Percentiles rank a stretch among this genome's conserved stretches.
Evolutionary conservation across 176 grass and related monocot genomes (phyloP).

Genomic region (Lolium multiflorum): DNA sequence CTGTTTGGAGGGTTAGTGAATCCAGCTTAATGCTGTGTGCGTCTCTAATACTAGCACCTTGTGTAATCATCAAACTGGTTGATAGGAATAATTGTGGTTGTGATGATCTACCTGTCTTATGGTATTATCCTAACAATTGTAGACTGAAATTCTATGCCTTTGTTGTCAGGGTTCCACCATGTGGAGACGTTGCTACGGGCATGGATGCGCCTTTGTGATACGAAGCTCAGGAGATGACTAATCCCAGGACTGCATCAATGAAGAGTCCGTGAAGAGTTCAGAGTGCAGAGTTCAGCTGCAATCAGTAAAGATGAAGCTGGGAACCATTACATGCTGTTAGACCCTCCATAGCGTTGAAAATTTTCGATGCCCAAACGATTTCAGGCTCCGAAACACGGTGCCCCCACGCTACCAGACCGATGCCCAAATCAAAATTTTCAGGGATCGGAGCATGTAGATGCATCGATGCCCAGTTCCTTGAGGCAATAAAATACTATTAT

Average conservation of each 20-base stretch:
- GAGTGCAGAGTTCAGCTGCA: not conserved
- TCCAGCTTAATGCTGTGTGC: not conserved
- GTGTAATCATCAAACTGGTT: not conserved
- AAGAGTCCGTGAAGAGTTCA: constrained; percentile 24
- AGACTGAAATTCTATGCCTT: not conserved
- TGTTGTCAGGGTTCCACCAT: constrained; percentile 47
- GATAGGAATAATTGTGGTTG: not conserved
- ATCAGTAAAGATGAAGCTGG: not conserved
- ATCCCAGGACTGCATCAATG: constrained; percentile 51
- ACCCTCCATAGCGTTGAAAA: too few species aligned
- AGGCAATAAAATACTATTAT: too few species aligned
- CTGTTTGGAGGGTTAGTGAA: not conserved
- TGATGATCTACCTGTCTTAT: not conserved
- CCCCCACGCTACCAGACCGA: too few species aligned
- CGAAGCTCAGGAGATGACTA: constrained; percentile 74
- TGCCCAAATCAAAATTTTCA: too few species aligned
- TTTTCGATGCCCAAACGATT: too few species aligned
- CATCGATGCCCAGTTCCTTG: too few species aligned
- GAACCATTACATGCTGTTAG: not conserved
- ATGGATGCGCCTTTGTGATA: constrained; percentile 67
- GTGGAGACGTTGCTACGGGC: constrained; percentile 81
- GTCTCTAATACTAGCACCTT: not conserved
- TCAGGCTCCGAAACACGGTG: too few species aligned
- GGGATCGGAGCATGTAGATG: too few species aligned
- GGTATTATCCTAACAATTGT: not conserved